phyloP scores from a whole-genome alignment of 768 basidiomycete species.

The Candolleomyces aberdarensis region DNA sequence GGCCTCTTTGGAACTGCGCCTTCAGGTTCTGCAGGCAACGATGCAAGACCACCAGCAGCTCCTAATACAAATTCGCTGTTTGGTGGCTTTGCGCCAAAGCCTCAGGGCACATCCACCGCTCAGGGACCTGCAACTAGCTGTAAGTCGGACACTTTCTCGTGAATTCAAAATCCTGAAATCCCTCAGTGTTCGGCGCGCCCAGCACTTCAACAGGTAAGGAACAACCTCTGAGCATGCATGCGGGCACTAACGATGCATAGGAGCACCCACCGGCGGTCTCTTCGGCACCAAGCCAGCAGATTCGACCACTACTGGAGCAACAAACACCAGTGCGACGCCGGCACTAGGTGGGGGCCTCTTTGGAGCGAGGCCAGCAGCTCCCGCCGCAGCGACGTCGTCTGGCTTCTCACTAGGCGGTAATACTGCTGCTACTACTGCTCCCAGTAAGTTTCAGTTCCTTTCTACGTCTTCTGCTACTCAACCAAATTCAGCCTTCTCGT shows the following conservation, averaged over 20 bases:
- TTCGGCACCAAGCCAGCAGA: conserved; percentile 36
- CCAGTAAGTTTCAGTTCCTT: conserved; percentile 11
- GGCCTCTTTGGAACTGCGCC: background rate
- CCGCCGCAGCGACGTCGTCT: background rate
- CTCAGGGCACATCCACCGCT: background rate
- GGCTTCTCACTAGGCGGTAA: background rate
- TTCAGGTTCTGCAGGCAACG: conserved; percentile 1
- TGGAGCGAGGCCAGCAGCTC: conserved; percentile 1
- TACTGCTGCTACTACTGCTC: conserved; percentile 15
- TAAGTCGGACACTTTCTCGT: background rate
- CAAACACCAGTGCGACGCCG: conserved; percentile 1
- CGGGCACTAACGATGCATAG: conserved; percentile 2
- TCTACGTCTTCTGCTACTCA: too few species aligned
- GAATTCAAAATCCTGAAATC: background rate
- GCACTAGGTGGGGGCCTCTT: background rate
- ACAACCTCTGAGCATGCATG: conserved; percentile 16
- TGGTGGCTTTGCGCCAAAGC: background rate
- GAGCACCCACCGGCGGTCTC: conserved; percentile 18
- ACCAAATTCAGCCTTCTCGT: conserved; percentile 14
- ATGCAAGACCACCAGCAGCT: conserved; percentile 4
- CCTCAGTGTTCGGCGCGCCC: conserved; percentile 23
- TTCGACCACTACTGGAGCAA: conserved; percentile 39
- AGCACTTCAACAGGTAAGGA: conserved; percentile 18
- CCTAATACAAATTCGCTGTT: background rate
- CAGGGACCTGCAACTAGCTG: background rate